These are phyloP conservation scores for Imleria badia DNA, from an alignment of 768 basidiomycete species.

Conservation along the genomic window DNA sequence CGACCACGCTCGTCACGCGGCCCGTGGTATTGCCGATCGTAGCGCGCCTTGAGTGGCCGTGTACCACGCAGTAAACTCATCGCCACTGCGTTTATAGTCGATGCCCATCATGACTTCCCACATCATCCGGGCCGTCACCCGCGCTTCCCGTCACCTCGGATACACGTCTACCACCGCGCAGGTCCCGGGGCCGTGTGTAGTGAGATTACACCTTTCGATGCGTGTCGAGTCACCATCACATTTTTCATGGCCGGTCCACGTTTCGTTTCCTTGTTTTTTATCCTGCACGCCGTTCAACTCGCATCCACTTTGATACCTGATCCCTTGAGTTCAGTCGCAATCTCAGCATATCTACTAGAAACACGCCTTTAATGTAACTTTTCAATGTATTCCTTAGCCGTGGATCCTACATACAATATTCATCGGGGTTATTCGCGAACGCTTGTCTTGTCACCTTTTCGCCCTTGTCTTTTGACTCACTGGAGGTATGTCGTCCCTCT, in stretches of 20 bases:
- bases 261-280: neutral
- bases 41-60: neutral
- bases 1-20: neutral
- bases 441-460: neutral
- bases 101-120: constrained; percentile 6
- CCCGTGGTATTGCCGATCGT: constrained; percentile 7
- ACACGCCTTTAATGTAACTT: constrained; percentile 23
- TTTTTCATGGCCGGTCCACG: constrained; percentile 23
- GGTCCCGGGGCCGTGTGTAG: constrained; percentile 5
- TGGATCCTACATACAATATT: constrained; percentile 23
- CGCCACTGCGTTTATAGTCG: constrained; percentile 1
- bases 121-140: constrained; percentile 1
- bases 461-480: neutral
- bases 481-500: neutral
- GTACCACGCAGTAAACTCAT: neutral
- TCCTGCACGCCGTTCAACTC: constrained; percentile 9
- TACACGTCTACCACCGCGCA: constrained; percentile 1
- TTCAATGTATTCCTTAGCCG: constrained; percentile 26
- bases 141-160: constrained; percentile 6
- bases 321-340: constrained; percentile 14
- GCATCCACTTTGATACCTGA: constrained; percentile 26
- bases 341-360: constrained; percentile 29
- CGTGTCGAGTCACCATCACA: constrained; percentile 9
- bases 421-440: constrained; percentile 16
- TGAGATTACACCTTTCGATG: constrained; percentile 1